A percentile compares a stretch with the other conserved stretches of the same genome.
phyloP scores from a whole-genome alignment of 164 flowering plant species.

The Vitis vinifera region ASM3070453v1 NC_081814.1:998501-999000 shows the following conservation, averaged over 20 bases:
- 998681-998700: neutral
- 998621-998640: conserved; percentile 49
- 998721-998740: neutral
- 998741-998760: conserved; percentile 26
- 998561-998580: neutral
- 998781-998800: conserved; percentile 49
- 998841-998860: conserved; percentile 58
- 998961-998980: conserved; percentile 22
- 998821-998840: conserved; percentile 53
- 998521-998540: neutral
- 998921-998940: neutral
- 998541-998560: neutral
- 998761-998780: conserved; percentile 60
- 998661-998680: conserved; percentile 54
- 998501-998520: neutral
- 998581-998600: conserved; percentile 36
- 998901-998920: conserved; percentile 10
- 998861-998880: conserved; percentile 42
- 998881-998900: conserved; percentile 39
- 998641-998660: conserved; percentile 49
- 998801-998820: conserved; percentile 44
- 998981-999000: conserved; percentile 38
- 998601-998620: conserved; percentile 40
- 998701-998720: no score
- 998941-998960: neutral